Evolutionary conservation across 2,329 filamentous ascomycete species (phyloP).

Genomic region (Fusarium lateritium): DNA sequence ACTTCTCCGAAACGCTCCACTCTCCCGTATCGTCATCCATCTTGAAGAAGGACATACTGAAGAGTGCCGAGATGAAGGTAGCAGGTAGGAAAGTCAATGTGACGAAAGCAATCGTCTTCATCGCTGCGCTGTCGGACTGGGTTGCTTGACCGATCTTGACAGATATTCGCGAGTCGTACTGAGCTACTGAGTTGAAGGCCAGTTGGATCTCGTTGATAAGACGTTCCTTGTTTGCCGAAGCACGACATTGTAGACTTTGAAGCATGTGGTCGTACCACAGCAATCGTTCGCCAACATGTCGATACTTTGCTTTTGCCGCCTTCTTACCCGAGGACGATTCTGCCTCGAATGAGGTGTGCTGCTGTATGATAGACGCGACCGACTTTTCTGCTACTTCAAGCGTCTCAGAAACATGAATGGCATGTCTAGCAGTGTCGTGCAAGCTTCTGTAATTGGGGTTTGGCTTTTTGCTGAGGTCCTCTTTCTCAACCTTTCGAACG

Average conservation of each 20-base stretch:
- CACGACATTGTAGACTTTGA: slow-evolving; percentile 54
- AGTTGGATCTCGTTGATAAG: slow-evolving; percentile 71
- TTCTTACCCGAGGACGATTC: background rate
- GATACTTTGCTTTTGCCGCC: slow-evolving; percentile 1
- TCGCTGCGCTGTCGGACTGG: slow-evolving; percentile 63
- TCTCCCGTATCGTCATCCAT: slow-evolving; percentile 39
- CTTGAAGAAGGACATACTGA: slow-evolving; percentile 63
- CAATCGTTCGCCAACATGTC: slow-evolving; percentile 52
- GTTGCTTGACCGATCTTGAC: slow-evolving; percentile 59
- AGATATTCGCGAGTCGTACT: slow-evolving; percentile 57
- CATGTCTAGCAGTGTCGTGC: slow-evolving; percentile 61
- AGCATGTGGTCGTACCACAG: slow-evolving; percentile 54
- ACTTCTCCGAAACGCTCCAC: slow-evolving; percentile 51
- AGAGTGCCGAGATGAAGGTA: slow-evolving; percentile 65
- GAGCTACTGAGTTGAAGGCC: slow-evolving; percentile 60
- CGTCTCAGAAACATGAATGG: slow-evolving; percentile 61
- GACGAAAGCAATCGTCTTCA: slow-evolving; percentile 66
- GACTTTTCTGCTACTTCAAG: slow-evolving; percentile 55
- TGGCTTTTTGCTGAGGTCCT: slow-evolving; percentile 32
- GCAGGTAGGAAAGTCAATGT: slow-evolving; percentile 65
- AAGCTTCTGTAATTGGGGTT: slow-evolving; percentile 54
- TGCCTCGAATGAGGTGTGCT: slow-evolving; percentile 49
- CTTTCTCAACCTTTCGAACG: slow-evolving; percentile 55
- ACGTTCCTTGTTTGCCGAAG: slow-evolving; percentile 59
- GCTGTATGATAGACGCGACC: slow-evolving; percentile 50